Percentiles rank a stretch among this genome's conserved stretches.
Conservation (phyloP, 768 basidiomycete genomes). For the Psilocybe tampanensis region DNA sequence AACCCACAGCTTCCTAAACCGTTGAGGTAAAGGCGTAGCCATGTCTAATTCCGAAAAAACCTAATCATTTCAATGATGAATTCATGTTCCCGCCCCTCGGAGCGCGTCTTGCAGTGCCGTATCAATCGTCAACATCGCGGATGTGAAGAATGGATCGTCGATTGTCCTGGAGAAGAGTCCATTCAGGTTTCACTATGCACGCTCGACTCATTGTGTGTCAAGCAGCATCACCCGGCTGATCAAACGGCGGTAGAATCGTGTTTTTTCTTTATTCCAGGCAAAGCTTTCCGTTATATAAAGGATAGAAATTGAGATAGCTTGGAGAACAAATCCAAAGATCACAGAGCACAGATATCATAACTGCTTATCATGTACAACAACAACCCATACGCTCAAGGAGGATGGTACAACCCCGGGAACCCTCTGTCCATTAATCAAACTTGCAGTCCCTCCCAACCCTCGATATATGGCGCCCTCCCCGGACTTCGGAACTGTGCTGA, state of each 20-base stretch:
- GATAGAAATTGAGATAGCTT: too few relatives aligned
- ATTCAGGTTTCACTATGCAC: not conserved
- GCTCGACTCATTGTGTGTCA: too few relatives aligned
- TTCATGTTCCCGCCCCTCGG: not conserved
- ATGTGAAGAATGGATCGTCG: not conserved
- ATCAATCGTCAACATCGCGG: not conserved
- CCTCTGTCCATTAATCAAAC: slow-evolving; percentile 3
- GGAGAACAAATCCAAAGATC: not conserved
- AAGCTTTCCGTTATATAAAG: too few relatives aligned
- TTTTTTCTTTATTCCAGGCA: too few relatives aligned
- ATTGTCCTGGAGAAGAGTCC: not conserved
- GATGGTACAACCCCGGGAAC: slow-evolving; percentile 4
- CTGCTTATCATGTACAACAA: not conserved
- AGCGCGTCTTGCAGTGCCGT: too few relatives aligned
- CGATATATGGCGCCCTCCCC: slow-evolving; percentile 11
- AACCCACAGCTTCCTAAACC: not conserved
- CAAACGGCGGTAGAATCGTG: too few relatives aligned
- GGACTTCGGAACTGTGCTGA: not conserved
- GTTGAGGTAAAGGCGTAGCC: not conserved
- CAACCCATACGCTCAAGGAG: slow-evolving; percentile 7
- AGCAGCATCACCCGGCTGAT: too few relatives aligned
- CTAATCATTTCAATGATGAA: not conserved
- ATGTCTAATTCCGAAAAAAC: not conserved
- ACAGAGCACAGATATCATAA: not conserved
- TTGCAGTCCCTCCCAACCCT: not conserved